These are phyloP conservation scores for Podospora australis DNA, from an alignment of 495 filamentous ascomycete genomes.

Conservation along the genomic window DNA sequence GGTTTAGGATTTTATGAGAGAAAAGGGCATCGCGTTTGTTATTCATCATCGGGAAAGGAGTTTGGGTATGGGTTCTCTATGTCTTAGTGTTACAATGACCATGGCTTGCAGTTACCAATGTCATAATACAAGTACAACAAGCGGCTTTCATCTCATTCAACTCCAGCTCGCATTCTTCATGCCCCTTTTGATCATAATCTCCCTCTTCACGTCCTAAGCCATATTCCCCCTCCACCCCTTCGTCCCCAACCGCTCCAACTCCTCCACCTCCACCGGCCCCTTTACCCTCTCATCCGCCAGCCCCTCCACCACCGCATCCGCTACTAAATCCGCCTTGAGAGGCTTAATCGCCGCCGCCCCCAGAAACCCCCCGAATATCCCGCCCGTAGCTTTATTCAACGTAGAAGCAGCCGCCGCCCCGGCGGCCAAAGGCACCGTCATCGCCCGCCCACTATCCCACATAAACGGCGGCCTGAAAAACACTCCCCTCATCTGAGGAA, in stretches of 20 bases:
- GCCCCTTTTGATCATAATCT: not conserved
- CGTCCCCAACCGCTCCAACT: constrained; percentile 66
- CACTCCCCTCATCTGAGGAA: constrained; percentile 67
- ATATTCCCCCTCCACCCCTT: constrained; percentile 77
- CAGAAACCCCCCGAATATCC: constrained; percentile 62
- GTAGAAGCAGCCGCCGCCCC: constrained; percentile 59
- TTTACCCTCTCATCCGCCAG: constrained; percentile 61
- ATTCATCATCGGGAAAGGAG: constrained; percentile 12
- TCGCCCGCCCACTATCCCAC: constrained; percentile 72
- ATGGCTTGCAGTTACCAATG: not conserved
- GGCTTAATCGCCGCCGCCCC: constrained; percentile 82
- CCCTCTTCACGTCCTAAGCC: constrained; percentile 45
- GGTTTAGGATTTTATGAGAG: constrained; percentile 43
- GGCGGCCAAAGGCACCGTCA: constrained; percentile 80
- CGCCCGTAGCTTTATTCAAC: constrained; percentile 68
- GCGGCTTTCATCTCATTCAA: too few relatives aligned
- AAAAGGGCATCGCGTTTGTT: not conserved
- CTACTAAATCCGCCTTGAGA: constrained; percentile 76
- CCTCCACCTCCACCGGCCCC: constrained; percentile 60
- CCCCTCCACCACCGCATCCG: constrained; percentile 75
- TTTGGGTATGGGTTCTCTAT: constrained; percentile 12
- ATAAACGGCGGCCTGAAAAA: constrained; percentile 84
- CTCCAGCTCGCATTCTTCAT: not conserved
- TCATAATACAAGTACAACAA: not conserved
- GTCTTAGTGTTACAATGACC: not conserved